These are phyloP conservation scores for Orbilia brochopaga DNA, from an alignment of 2,329 filamentous ascomycete genomes.

Conservation along the genomic window DNA sequence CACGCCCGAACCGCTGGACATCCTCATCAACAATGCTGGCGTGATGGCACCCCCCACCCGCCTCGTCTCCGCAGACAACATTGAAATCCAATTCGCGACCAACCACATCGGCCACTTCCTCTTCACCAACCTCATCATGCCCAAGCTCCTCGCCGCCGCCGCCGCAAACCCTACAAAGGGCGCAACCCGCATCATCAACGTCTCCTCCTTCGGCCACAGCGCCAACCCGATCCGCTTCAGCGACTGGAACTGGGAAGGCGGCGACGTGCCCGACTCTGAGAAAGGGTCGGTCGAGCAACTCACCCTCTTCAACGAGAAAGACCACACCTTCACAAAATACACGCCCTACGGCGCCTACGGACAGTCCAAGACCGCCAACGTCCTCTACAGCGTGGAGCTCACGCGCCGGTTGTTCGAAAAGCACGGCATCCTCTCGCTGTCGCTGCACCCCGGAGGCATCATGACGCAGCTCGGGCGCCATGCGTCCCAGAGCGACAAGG, in stretches of 20 bases:
- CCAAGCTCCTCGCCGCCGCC: constrained; percentile 53
- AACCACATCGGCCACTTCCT: constrained; percentile 60
- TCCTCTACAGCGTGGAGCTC: constrained; percentile 60
- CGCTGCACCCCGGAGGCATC: constrained; percentile 59
- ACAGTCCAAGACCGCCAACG: constrained; percentile 64
- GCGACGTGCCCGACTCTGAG: constrained; percentile 27
- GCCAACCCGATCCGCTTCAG: constrained; percentile 59
- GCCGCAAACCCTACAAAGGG: constrained; percentile 30
- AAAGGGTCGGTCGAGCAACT: constrained; percentile 22
- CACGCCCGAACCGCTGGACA: constrained; percentile 58
- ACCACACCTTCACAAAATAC: constrained; percentile 53
- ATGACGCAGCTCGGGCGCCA: constrained; percentile 26
- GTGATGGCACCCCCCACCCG: constrained; percentile 54
- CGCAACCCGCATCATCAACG: constrained; percentile 58
- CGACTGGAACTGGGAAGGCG: constrained; percentile 61
- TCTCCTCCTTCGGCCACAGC: constrained; percentile 61
- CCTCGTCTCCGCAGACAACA: constrained; percentile 57
- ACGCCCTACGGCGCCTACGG: constrained; percentile 60
- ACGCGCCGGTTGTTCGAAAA: constrained; percentile 56
- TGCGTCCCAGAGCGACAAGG: not conserved
- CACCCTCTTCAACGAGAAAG: constrained; percentile 13
- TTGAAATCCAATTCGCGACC: constrained; percentile 58
- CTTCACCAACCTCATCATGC: constrained; percentile 58
- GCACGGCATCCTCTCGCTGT: constrained; percentile 57
- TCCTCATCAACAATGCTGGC: constrained; percentile 61